A percentile compares a stretch with the other conserved stretches of the same genome.
These are phyloP conservation scores for Antitrichia curtipendula DNA, from an alignment of 225 moss, liverwort and hornwort species.

Conservation along the genomic window DNA sequence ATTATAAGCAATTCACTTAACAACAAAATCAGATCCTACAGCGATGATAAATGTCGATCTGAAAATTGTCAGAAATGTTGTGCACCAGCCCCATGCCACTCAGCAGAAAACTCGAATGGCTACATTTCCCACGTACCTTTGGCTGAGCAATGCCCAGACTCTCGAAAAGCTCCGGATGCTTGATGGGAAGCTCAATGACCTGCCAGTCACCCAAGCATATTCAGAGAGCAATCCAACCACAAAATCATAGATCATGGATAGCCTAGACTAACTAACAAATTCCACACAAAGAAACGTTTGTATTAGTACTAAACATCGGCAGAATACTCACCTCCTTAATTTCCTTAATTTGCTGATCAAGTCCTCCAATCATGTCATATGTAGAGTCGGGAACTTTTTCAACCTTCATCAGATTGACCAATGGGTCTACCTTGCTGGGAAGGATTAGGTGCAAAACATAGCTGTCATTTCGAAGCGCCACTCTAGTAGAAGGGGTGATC, in stretches of 20 bases:
- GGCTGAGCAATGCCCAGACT: constrained; percentile 98
- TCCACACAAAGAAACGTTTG: neutral
- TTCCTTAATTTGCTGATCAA: constrained; percentile 97
- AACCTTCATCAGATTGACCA: constrained; percentile 98
- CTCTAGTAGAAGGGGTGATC: constrained; percentile 89
- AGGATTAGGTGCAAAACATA: constrained; percentile 93
- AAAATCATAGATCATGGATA: neutral
- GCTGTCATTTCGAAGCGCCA: constrained; percentile 96
- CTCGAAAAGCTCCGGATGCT: constrained; percentile 98
- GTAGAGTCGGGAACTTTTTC: constrained; percentile 99
- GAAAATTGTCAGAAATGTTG: neutral
- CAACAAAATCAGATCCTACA: neutral
- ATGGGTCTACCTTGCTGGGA: constrained; percentile 95
- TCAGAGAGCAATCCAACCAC: neutral
- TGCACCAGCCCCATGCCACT: neutral
- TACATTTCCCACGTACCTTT: constrained; percentile 32
- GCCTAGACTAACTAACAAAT: neutral
- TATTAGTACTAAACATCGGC: neutral
- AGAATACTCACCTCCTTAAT: constrained; percentile 69
- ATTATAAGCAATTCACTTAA: neutral
- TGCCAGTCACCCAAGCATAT: constrained; percentile 15
- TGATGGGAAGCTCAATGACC: constrained; percentile 99
- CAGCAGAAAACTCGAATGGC: neutral
- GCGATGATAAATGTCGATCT: neutral
- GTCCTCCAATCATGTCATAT: constrained; percentile 98